Percentiles rank a stretch among this genome's conserved stretches.
Evolutionary conservation across 371 early-diverging fungal species (phyloP).

Genomic region (Mucor ambiguus): DNA sequence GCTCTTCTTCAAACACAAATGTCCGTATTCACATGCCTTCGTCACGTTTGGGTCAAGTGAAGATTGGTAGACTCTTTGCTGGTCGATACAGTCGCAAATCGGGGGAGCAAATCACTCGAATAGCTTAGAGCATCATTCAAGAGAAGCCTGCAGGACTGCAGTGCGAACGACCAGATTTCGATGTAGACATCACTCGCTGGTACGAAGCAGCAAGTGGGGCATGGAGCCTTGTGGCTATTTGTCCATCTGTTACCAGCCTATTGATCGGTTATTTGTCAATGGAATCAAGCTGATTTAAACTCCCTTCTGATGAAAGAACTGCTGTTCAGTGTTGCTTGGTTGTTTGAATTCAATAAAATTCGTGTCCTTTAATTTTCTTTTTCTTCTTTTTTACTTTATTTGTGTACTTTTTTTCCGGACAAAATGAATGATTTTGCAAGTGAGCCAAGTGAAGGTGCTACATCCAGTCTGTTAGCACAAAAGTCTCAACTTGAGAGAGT

Average conservation of each 20-base stretch:
- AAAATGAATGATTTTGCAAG: constrained; percentile 32
- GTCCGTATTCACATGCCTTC: not conserved
- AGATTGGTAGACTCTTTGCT: not conserved
- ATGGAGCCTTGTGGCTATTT: not conserved
- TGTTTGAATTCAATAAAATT: not conserved
- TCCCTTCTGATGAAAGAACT: not conserved
- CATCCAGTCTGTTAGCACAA: constrained; percentile 43
- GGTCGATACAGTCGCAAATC: not conserved
- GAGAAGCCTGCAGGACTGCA: not conserved
- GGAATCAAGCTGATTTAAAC: constrained; percentile 1
- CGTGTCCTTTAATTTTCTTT: not conserved
- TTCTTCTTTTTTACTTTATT: not conserved
- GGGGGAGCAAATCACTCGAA: not conserved
- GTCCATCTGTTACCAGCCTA: not conserved
- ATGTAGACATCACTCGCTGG: not conserved
- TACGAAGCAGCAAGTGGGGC: not conserved
- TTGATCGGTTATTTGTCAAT: constrained; percentile 1
- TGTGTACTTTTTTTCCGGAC: constrained; percentile 2
- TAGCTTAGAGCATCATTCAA: not conserved
- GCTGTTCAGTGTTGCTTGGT: not conserved
- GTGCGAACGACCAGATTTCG: not conserved
- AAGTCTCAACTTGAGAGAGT: constrained; percentile 48
- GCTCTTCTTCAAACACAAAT: not conserved
- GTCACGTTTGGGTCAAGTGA: not conserved
- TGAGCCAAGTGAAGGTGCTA: constrained; percentile 30